A percentile compares a stretch with the other conserved stretches of the same genome.
These are phyloP conservation scores for Leptodontidium sp. DNA, from an alignment of 2,329 filamentous ascomycete genomes.

Conservation along the genomic window DNA sequence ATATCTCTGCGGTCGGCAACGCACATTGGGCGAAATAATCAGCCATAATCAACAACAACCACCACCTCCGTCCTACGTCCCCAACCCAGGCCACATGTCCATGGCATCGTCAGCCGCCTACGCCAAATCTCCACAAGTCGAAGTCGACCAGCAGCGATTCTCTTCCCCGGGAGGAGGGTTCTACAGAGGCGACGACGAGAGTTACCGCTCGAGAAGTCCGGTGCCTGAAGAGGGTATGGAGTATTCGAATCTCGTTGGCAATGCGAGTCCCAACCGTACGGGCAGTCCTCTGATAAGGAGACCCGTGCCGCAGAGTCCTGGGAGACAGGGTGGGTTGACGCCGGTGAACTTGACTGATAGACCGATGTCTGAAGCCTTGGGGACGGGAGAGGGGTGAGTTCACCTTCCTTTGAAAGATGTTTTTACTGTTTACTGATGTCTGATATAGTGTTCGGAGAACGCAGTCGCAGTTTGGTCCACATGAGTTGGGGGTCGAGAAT, in stretches of 20 bases:
- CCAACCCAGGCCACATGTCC: slow-evolving; percentile 21
- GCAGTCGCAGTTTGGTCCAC: slow-evolving; percentile 17
- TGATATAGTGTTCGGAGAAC: slow-evolving; percentile 7
- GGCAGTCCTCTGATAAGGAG: slow-evolving; percentile 20
- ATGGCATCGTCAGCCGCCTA: slow-evolving; percentile 30
- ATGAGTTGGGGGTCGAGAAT: slow-evolving; percentile 22
- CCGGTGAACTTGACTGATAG: slow-evolving; percentile 25
- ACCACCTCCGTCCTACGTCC: slow-evolving; percentile 24
- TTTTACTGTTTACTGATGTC: background rate
- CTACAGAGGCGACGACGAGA: slow-evolving; percentile 27
- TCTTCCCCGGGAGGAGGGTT: slow-evolving; percentile 13
- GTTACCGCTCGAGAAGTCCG: slow-evolving; percentile 32
- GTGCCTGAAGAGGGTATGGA: slow-evolving; percentile 27
- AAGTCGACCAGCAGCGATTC: slow-evolving; percentile 17
- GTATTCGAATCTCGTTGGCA: slow-evolving; percentile 11
- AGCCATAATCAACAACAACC: slow-evolving; percentile 26
- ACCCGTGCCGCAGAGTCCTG: slow-evolving; percentile 15
- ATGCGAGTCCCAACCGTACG: slow-evolving; percentile 21
- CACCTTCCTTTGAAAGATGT: background rate
- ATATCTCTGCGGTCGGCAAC: slow-evolving; percentile 42
- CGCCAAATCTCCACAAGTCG: slow-evolving; percentile 23
- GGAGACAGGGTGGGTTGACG: slow-evolving; percentile 1
- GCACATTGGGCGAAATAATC: slow-evolving; percentile 37
- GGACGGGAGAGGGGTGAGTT: background rate
- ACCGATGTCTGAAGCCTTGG: background rate